Percentiles rank a stretch among this genome's conserved stretches.
Conservation (phyloP, 1,284 basidiomycete species). For the Tranzscheliella williamsii region DNA sequence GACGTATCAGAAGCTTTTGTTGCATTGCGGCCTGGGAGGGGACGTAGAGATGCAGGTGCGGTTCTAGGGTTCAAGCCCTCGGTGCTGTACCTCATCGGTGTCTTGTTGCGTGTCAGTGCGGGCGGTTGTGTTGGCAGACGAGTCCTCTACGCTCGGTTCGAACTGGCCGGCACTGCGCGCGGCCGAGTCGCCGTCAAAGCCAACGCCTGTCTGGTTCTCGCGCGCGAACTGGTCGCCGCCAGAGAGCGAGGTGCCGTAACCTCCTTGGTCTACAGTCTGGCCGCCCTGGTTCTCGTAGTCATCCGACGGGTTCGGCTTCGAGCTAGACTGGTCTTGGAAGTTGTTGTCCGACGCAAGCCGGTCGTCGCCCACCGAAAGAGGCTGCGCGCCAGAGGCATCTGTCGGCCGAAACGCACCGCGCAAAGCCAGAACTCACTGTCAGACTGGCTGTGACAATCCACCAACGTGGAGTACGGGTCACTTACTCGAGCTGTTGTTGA, state of each 20-base stretch:
- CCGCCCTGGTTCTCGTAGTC: conserved; percentile 13
- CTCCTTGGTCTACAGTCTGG: conserved; percentile 31
- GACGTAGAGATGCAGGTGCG: too few species aligned
- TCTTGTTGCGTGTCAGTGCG: conserved; percentile 16
- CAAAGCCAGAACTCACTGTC: neutral
- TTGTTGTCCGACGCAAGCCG: conserved; percentile 34
- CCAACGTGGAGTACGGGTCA: neutral
- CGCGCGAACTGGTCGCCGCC: conserved; percentile 29
- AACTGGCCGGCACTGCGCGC: conserved; percentile 13
- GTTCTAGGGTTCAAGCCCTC: conserved; percentile 8
- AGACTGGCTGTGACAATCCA: neutral
- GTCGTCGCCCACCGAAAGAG: conserved; percentile 26
- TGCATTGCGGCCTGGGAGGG: too few species aligned
- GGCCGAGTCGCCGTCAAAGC: conserved; percentile 6
- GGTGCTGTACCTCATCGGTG: conserved; percentile 9
- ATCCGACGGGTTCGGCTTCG: conserved; percentile 14
- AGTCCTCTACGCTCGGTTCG: conserved; percentile 23
- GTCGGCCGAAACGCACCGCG: too few species aligned
- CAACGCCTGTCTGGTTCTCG: conserved; percentile 32
- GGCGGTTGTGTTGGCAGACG: conserved; percentile 11
- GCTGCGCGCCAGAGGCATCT: conserved; percentile 20
- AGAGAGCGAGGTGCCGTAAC: conserved; percentile 27
- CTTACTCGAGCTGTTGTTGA: neutral
- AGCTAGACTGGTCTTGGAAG: conserved; percentile 24
- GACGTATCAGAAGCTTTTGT: too few species aligned